Base-by-base conservation (phyloP, 1,284 basidiomycete genomes). In the Phylloboletellus chloephorus region DNA sequence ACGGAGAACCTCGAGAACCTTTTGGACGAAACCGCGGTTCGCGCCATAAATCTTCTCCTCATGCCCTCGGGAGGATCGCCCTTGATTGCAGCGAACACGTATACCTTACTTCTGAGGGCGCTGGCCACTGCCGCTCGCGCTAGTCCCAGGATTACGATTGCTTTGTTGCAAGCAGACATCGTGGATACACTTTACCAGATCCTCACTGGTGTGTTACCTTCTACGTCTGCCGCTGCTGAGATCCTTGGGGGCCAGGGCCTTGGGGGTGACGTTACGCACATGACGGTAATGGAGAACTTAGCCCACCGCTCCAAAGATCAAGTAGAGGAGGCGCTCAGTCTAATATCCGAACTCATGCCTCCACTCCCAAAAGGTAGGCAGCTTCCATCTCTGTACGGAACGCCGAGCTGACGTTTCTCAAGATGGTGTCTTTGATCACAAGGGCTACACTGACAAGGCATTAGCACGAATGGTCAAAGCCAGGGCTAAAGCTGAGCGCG, bases 261-360 rank as follows among this genome's bases (percentile, higher is more conserved):
- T 2, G 87, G 86, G 20, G 88, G 87, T 24, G 87, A 89, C 16
- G 64, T 93, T 6, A 88, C 88, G 4, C 94, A 98, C 61, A 94
- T 98, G 89, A 88, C 90, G 6, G 89, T 98, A 24, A 89, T 98
- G 79, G 91, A 98, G 67, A 98, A 95, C 61, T 70, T 98, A 24
- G 92, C 93, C 0, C 92, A 97, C 62, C 77, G 93, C 26, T 89
- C 95, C 8, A 98, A 98, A 67, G 95, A 98, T 52, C 93, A 96
- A 61, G 79, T 97, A 5, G 92, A 96, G 64, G 93, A 97, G 65
- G 82, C 88, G 0, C 68, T 97, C 19, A 84, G 83, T 48, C 74
- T 97, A 13, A 73, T 94, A 17, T 87, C 86, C 25, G 94, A 97
- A 60, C 66, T 97, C 12, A 76, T 97, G 65, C 94, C 94, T 1